Percentiles rank a stretch among this genome's conserved stretches.
These are phyloP conservation scores for Neofusicoccum umdonicola DNA, from an alignment of 2,329 filamentous ascomycete genomes.

Conservation along the genomic window DNA sequence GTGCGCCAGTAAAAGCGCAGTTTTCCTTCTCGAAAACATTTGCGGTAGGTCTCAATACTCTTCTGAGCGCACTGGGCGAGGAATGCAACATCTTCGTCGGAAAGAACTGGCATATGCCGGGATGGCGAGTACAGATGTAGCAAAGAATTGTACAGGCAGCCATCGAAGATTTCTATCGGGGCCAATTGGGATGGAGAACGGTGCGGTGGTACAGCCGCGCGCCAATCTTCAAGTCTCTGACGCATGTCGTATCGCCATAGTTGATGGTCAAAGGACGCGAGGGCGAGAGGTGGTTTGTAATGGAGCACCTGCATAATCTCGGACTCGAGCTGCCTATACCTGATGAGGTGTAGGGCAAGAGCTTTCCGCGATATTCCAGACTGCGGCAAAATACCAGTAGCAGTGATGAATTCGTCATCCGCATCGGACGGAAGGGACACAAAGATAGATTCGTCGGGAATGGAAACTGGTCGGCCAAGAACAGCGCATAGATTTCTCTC, in stretches of 20 bases:
- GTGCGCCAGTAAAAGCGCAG: background rate
- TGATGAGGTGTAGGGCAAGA: background rate
- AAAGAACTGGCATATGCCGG: background rate
- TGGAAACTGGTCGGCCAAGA: background rate
- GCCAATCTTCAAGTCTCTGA: background rate
- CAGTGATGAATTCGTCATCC: background rate
- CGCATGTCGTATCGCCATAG: background rate
- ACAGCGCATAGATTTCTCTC: background rate
- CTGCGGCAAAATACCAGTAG: background rate
- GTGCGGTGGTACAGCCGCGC: background rate
- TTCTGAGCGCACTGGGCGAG: background rate
- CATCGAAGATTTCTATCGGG: background rate
- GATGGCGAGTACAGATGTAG: background rate
- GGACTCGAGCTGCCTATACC: background rate
- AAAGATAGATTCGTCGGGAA: background rate
- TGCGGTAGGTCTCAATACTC: background rate
- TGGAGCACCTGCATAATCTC: background rate
- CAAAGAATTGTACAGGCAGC: background rate
- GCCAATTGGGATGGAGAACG: background rate
- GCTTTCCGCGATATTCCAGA: background rate
- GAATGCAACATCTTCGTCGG: background rate
- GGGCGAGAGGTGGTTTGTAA: background rate
- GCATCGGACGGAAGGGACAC: background rate
- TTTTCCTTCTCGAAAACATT: background rate
- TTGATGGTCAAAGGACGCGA: background rate